Conservation (phyloP, 768 basidiomycete genomes). For the Lepiota subincarnata region DNA sequence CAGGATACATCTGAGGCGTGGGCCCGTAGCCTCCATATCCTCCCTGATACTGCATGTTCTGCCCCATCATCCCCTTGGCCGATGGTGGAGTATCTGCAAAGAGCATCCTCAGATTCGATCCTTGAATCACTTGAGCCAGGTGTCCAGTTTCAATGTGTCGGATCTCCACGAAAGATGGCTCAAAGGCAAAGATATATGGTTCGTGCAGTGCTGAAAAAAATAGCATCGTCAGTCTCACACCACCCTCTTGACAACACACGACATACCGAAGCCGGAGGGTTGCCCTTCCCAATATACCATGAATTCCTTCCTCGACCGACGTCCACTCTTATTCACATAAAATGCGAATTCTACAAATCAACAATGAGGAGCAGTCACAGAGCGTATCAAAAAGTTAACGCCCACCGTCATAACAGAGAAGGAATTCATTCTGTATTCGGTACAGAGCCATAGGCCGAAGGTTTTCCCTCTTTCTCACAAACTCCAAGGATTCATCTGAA, state of each 20-base stretch:
- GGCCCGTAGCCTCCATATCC: conserved; percentile 31
- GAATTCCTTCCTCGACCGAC: conserved; percentile 85
- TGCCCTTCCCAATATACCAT: conserved; percentile 96
- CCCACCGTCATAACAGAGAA: conserved; percentile 95
- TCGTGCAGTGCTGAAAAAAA: conserved; percentile 78
- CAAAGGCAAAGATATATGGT: conserved; percentile 95
- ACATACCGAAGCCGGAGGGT: conserved; percentile 91
- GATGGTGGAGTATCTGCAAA: conserved; percentile 92
- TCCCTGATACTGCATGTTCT: conserved; percentile 12
- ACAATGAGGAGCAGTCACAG: conserved; percentile 8
- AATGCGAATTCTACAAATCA: conserved; percentile 87
- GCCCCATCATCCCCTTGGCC: conserved; percentile 42
- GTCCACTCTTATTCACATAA: conserved; percentile 96
- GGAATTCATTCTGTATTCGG: conserved; percentile 92
- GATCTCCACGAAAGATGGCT: conserved; percentile 94
- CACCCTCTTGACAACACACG: neutral
- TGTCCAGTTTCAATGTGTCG: conserved; percentile 91
- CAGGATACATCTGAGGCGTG: conserved; percentile 10
- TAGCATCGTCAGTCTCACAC: neutral
- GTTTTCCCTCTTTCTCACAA: conserved; percentile 86
- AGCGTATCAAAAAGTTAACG: conserved; percentile 13
- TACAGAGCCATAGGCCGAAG: conserved; percentile 95
- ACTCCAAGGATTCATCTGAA: conserved; percentile 84
- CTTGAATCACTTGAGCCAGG: conserved; percentile 93
- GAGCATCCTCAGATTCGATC: conserved; percentile 82